Base-by-base conservation (phyloP, 2,329 filamentous ascomycete genomes). In the Penicillium sp. region DNA sequence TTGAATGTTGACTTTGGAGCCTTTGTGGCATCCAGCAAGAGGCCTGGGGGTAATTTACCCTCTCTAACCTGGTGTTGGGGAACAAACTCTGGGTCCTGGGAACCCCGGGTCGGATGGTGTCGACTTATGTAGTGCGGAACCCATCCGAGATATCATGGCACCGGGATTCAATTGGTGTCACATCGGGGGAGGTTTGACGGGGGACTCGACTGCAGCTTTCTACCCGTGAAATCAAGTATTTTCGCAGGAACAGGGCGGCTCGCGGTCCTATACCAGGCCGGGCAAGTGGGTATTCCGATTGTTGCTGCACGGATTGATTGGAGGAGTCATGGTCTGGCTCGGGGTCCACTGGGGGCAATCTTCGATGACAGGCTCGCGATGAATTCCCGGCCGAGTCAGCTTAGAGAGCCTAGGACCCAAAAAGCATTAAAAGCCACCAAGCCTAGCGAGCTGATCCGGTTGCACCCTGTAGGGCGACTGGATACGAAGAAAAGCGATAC, bases 271-370 rank as follows among this genome's bases (percentile, higher is more conserved):
- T 45, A 7, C 42, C 21, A 13, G 42, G 12, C 16, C 9, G 15
- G 48, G 34, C 15, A 36, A 45, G 51, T 41, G 45, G 46, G 33
- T 44, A 36, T 41, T 33, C 41, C 46, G 24, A 41, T 49, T 50
- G 34, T 52, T 43, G 31, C 26, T 23, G 4, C 26, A 6, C 34
- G 43, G 28, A 10, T 16, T 36, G 33, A 38, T 38, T 38, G 24
- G 42, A 42, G 21, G 16, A 50, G 49, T 50, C 52, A 46, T 41
- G 42, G 42, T 10, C 31, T 41, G 44, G 42, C 41, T 42, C 38
- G 42, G 16, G 24, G 45, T 47, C 49, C 48, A 47, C 45, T n/a
- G 45, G 39, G 49, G 52, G 49, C 18, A 52, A 62, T 61, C 54
- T 57, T 47, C 50, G 53, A 58, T 54, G 46, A 49, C 44, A 41